Base-by-base conservation (phyloP, 306 rosid species). In the Hippophae tibetana region DNA sequence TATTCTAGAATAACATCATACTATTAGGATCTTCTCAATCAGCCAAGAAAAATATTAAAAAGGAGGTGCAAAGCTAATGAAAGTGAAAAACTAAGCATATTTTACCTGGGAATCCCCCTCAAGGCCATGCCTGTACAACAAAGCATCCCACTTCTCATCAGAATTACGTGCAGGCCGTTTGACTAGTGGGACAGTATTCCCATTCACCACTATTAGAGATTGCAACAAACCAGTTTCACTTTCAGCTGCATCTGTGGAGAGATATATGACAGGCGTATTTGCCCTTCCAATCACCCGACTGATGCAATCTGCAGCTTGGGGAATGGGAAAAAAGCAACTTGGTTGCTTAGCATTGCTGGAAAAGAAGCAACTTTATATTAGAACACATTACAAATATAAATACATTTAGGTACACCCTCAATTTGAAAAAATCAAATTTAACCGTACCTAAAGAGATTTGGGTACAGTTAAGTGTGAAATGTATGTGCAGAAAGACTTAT, bases 111-210 rank as follows among this genome's bases (percentile, higher is more conserved):
- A 4, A 67, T 92, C 96, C 45, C 75, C 95, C 63, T 80, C 89
- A 2, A 92, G 71, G 38, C 78, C 71, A 62, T 83, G 87, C 67
- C 98, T 83, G 67, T 88, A 87, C 54, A 92, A 80, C 66, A 92
- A 75, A 69, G 98, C 96, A 78, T 92, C 98, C 98, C 98, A 92
- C 67, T 92, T 92, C 82, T 92, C 98, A 26, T 93, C 98, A 55
- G 86, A 76, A 66, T 78, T 81, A 49, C 88, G 96, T 45, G 89
- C 53, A 53, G 98, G 96, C 55, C 98, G 94, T 52, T 65, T 85
- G 67, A 92, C 88, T 57, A 92, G 89, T 31, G 96, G 95, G 65
- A 92, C 78, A 7, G 87, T 43, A 76, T 80, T 85, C 62, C 89
- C 84, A 44, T 88, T 76, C 67, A 82, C 73, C 67, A 85, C 75